These are phyloP conservation scores for Fraxinus paxiana DNA, from an alignment of 305 asterid species.

Conservation along the genomic window DNA sequence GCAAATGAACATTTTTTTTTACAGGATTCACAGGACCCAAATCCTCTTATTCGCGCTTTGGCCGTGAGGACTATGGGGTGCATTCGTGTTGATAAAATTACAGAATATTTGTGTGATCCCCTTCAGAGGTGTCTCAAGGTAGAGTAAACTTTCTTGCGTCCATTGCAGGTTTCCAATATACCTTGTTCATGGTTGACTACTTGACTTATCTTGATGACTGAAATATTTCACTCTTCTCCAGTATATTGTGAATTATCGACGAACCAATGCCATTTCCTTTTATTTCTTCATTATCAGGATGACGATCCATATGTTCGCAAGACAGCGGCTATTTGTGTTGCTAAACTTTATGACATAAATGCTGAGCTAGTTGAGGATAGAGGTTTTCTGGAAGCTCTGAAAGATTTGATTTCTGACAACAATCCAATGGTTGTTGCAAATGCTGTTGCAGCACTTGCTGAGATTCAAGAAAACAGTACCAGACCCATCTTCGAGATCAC, in stretches of 20 bases:
- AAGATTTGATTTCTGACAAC: conserved; percentile 95
- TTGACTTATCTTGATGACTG: conserved; percentile 6
- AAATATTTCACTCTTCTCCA: conserved; percentile 4
- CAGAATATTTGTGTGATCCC: conserved; percentile 93
- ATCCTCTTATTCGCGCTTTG: conserved; percentile 93
- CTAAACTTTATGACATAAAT: conserved; percentile 93
- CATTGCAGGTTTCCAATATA: conserved; percentile 16
- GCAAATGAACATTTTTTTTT: conserved; percentile 18
- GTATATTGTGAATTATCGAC: conserved; percentile 18
- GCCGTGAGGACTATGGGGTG: conserved; percentile 99
- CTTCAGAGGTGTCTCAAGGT: conserved; percentile 97
- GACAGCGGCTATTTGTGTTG: conserved; percentile 99
- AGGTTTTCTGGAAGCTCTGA: conserved; percentile 93
- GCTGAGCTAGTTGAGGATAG: conserved; percentile 98
- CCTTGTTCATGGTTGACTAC: conserved; percentile 3
- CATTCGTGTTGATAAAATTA: conserved; percentile 96
- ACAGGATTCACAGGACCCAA: conserved; percentile 97
- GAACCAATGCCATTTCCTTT: conserved; percentile 24
- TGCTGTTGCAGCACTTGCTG: conserved; percentile 97
- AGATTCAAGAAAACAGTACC: conserved; percentile 88
- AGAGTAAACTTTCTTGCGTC: conserved; percentile 10
- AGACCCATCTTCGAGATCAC: conserved; percentile 86
- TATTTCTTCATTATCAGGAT: conserved; percentile 49
- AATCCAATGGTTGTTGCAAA: conserved; percentile 98
- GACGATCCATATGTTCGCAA: conserved; percentile 98